Evolutionary conservation across 352 stramenopile genomes (phyloP).

Genomic region (Phytophthora boehmeriae): DNA sequence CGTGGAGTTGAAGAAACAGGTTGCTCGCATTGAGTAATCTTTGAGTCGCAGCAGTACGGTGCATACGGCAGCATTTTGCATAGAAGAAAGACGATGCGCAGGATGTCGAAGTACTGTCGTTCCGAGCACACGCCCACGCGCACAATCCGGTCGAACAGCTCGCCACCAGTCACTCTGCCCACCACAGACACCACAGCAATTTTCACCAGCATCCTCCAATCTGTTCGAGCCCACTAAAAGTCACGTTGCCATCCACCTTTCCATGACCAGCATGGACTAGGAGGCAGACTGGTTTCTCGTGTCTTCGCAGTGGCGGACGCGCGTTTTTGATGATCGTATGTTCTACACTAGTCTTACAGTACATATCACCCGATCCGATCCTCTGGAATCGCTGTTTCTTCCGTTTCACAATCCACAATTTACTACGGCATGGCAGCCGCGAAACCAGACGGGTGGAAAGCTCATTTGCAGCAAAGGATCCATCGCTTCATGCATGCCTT

Average conservation of each 20-base stretch:
- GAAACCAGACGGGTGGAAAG: too few species aligned
- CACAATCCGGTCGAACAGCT: slow-evolving; percentile 87
- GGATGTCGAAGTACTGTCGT: slow-evolving; percentile 32
- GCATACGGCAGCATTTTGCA: not conserved
- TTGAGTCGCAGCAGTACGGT: slow-evolving; percentile 22
- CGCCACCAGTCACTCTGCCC: slow-evolving; percentile 77
- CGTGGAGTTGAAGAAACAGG: slow-evolving; percentile 35
- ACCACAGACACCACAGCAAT: slow-evolving; percentile 7
- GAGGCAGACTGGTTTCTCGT: too few species aligned
- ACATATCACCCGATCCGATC: too few species aligned
- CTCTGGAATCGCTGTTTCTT: too few species aligned
- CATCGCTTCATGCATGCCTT: too few species aligned
- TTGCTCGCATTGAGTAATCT: slow-evolving; percentile 39
- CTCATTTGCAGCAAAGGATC: too few species aligned
- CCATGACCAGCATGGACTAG: slow-evolving; percentile 91
- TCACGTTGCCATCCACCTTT: slow-evolving; percentile 47
- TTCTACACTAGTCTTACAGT: too few species aligned
- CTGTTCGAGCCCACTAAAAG: not conserved
- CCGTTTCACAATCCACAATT: too few species aligned
- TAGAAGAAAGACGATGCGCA: not conserved
- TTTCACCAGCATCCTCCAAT: not conserved
- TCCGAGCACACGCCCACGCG: slow-evolving; percentile 85
- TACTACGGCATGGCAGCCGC: too few species aligned
- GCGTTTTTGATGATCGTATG: too few species aligned
- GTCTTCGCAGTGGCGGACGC: too few species aligned